Evolutionary conservation across 2,329 filamentous ascomycete species (phyloP).

Genomic region (Kalmusia sp.): DNA sequence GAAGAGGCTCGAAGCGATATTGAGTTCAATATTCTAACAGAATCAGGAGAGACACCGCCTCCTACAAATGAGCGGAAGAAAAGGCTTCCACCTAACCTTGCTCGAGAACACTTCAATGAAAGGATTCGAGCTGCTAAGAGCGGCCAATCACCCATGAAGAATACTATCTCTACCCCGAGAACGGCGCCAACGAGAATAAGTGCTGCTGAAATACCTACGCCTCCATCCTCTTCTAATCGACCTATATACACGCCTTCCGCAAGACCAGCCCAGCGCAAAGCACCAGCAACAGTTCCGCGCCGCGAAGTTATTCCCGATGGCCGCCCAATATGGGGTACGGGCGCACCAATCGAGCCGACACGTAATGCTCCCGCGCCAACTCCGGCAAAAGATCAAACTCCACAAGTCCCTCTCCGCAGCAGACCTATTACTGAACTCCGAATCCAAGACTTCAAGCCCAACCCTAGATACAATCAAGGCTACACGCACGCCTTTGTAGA

Average conservation of each 20-base stretch:
- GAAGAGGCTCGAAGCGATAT: constrained; percentile 8
- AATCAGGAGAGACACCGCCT: constrained; percentile 34
- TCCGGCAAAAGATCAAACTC: constrained; percentile 14
- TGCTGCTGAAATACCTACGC: constrained; percentile 21
- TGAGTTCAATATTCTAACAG: constrained; percentile 27
- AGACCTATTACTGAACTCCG: constrained; percentile 65
- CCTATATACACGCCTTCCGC: constrained; percentile 11
- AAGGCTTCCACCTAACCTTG: constrained; percentile 28
- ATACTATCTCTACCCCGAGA: constrained; percentile 13
- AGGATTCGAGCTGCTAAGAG: constrained; percentile 21
- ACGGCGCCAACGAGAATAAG: constrained; percentile 21
- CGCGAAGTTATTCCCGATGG: constrained; percentile 15
- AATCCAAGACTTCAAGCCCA: constrained; percentile 81
- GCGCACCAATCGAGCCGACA: constrained; percentile 14
- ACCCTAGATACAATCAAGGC: constrained; percentile 74
- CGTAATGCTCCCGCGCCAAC: constrained; percentile 13
- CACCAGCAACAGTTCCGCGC: not conserved
- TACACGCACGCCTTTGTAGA: constrained; percentile 76
- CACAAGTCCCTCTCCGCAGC: constrained; percentile 52
- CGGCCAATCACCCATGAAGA: constrained; percentile 21
- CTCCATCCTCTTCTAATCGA: constrained; percentile 15
- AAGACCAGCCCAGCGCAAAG: constrained; percentile 1
- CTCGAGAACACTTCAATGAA: constrained; percentile 35
- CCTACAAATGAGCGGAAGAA: constrained; percentile 20
- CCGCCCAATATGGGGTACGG: constrained; percentile 34